These are phyloP conservation scores for Cokeromyces recurvatus DNA, from an alignment of 371 early-diverging fungal genomes.

Conservation along the genomic window DNA sequence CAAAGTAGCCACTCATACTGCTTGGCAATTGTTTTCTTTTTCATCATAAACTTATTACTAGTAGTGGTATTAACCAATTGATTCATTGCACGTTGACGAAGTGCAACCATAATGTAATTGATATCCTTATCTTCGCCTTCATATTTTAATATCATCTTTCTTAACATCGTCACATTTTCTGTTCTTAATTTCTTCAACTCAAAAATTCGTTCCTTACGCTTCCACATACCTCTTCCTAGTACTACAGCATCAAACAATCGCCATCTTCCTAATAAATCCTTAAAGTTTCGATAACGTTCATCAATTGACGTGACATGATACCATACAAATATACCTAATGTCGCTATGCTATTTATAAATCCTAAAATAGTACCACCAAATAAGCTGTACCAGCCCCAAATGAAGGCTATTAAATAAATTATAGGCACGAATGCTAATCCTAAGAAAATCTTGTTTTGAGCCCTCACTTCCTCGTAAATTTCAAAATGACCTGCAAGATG, in stretches of 20 bases:
- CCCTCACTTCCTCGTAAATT: slow-evolving; percentile 51
- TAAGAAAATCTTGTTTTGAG: slow-evolving; percentile 53
- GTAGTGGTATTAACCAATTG: too few relatives aligned
- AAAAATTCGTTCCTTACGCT: slow-evolving; percentile 36
- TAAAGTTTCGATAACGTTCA: slow-evolving; percentile 42
- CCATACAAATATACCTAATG: slow-evolving; percentile 39
- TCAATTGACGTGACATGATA: slow-evolving; percentile 48
- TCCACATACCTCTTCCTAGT: slow-evolving; percentile 44
- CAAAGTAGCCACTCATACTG: too few relatives aligned
- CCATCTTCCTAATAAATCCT: slow-evolving; percentile 46
- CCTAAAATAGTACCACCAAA: slow-evolving; percentile 43
- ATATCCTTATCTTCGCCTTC: too few relatives aligned
- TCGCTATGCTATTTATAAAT: slow-evolving; percentile 33
- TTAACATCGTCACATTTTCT: slow-evolving; percentile 23
- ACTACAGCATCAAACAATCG: slow-evolving; percentile 49
- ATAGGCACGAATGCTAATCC: slow-evolving; percentile 37
- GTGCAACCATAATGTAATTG: too few relatives aligned
- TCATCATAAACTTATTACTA: too few relatives aligned
- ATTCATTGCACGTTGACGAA: too few relatives aligned
- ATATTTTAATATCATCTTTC: slow-evolving; percentile 28
- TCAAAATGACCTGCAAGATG: slow-evolving; percentile 45
- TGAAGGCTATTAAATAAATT: slow-evolving; percentile 35
- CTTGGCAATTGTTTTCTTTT: too few relatives aligned
- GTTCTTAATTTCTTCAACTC: slow-evolving; percentile 33
- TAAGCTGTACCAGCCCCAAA: slow-evolving; percentile 38